Base-by-base conservation (phyloP, 441 rosid genomes). In the Bocquillonia castaneifolia region DNA sequence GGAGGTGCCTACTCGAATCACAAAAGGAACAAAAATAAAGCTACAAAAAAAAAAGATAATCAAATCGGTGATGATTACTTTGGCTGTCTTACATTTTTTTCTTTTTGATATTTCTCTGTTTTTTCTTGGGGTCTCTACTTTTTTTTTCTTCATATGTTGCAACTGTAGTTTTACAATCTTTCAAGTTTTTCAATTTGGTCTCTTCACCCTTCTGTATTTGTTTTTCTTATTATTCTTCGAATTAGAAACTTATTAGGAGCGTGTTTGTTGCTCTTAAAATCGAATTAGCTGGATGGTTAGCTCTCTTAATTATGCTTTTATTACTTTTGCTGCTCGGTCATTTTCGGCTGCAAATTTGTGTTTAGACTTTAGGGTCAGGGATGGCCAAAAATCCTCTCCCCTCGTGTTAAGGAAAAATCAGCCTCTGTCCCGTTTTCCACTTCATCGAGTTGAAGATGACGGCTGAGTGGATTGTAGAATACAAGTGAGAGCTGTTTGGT, bases 1-100 rank as follows among this genome's bases (percentile, higher is more conserved):
- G 31, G 59, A 60, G 66, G 64, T 63, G 66, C 60, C 37, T 66
- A 48, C 61, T 70, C 71, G 75, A 72, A 64, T 75, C 65, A 61
- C 69, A 63, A 57, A 72, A 69, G 55, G 45, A 45, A 61, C 29
- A 52, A 52, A 22, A 25, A 53, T 15, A 36, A 52, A 39, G 69
- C 54, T n/a, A 59, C 39, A 36, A 66, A 70, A 55, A 63, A 53
- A 70, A 55, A 63, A 53, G 68, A 40, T 32, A 56, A 77, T 77
- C 76, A 80, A 78, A 73, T 59, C 64, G 68, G 70, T 42, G 55
- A 75, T 80, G 44, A 80, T 80, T 72, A 44, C 76, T 37, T 28
- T 62, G 3, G 63, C 64, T 53, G 34, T 61, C 72, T 68, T 55
- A 62, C 23, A 18, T 48, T 69, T 59, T 55, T 54, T 53, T 26